Base-by-base conservation (phyloP, 441 rosid species). In the Euphorbia corollata region DNA sequence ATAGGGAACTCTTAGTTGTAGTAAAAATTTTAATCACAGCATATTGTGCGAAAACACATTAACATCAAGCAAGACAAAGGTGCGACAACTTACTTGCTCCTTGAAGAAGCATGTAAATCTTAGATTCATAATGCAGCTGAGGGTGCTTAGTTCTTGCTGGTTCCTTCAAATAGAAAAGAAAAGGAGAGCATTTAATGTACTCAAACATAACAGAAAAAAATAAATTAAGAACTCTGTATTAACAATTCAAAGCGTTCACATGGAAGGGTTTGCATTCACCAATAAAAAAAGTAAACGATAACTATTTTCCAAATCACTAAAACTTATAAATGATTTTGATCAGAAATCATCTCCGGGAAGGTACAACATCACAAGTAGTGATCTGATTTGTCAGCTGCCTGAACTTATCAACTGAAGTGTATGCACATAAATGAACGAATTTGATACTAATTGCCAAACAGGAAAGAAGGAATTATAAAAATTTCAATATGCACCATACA, bases 41-140 rank as follows among this genome's bases (percentile, higher is more conserved):
- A 32, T 8, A 65, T 24, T 6, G 11, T 32, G 48, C 19, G 18
- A 19, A 11, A 38, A 61, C 5, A 34, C 67, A 45, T 61, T 15
- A 43, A 27, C 20, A 19, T 36, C 34, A 43, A 55, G 34, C 10
- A 67, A 62, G n/a, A 27, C 3, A 51, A 18, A 54, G 57, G 24
- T 45, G 18, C 23, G 60, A 43, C 16, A 69, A 83, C 88, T 62
- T 83, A 92, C 97, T 87, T 88, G 97, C 98, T 81, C 98, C 98
- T 81, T 88, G 98, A 59, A 92, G 96, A 71, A 88, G 84, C 96
- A 85, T 80, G 77, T 92, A 92, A 68, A 92, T 77, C 81, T 92
- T 92, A 54, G 98, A 92, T 83, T 92, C 98, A 57, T 92, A 92
- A 51, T 90, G 93, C 79, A 92, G 97, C 82, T 90, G 98, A 57